Percentiles rank a stretch among this genome's conserved stretches.
Evolutionary conservation across 805 yeast genomes (phyloP).

Genomic region (Saccharomyces paradoxus): DNA sequence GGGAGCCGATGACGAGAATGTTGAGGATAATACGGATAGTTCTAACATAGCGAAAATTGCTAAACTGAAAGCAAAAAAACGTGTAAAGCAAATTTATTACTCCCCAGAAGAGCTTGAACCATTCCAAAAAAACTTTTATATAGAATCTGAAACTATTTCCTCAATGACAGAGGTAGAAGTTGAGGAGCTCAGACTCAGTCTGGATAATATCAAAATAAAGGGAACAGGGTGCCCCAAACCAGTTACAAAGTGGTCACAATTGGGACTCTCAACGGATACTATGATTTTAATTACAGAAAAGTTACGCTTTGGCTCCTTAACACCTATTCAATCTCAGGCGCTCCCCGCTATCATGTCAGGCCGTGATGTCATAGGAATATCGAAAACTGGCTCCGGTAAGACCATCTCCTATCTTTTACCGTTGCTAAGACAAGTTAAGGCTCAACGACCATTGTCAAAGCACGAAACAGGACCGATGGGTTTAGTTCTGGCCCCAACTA

Average conservation of each 20-base stretch:
- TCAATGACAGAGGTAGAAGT: conserved; percentile 48
- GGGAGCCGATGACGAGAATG: conserved; percentile 25
- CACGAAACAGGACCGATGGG: conserved; percentile 70
- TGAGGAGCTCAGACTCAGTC: conserved; percentile 39
- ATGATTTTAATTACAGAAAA: conserved; percentile 44
- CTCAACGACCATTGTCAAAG: conserved; percentile 46
- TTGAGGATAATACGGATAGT: conserved; percentile 31
- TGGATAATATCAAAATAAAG: conserved; percentile 60
- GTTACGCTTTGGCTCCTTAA: conserved; percentile 53
- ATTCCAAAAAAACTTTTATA: conserved; percentile 55
- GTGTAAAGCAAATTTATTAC: conserved; percentile 23
- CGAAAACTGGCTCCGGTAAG: conserved; percentile 95
- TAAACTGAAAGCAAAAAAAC: conserved; percentile 34
- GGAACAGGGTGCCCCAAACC: conserved; percentile 59
- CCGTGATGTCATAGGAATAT: conserved; percentile 83
- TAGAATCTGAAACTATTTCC: conserved; percentile 43
- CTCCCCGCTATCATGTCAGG: conserved; percentile 88
- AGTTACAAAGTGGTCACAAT: conserved; percentile 66
- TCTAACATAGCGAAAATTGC: conserved; percentile 32
- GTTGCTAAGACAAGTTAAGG: conserved; percentile 71
- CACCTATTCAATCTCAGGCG: conserved; percentile 86
- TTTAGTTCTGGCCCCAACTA: conserved; percentile 77
- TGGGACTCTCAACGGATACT: conserved; percentile 62
- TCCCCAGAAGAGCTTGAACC: conserved; percentile 36
- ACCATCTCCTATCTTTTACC: conserved; percentile 85